Evolutionary conservation across 2,329 filamentous ascomycete species (phyloP), one percentile per base, ranked within the genome.

Genomic region (Colletotrichum siamense): DNA sequence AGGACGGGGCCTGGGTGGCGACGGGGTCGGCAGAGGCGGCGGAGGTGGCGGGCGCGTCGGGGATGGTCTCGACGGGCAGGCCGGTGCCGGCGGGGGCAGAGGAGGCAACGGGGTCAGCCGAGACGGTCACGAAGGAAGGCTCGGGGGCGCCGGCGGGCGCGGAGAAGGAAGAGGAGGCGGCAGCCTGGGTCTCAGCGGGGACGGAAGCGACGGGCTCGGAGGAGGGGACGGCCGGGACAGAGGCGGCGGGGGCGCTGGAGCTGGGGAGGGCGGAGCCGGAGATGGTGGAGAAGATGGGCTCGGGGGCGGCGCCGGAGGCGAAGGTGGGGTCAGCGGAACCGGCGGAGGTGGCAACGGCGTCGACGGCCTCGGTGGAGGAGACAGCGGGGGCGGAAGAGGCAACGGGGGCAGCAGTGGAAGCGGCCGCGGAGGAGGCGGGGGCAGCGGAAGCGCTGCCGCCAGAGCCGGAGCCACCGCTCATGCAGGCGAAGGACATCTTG

Each of bases 401-500:
- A 68, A 61, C 67, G 34, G 67, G 34, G 32, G 57, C 49, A 32
- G 59, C 24, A 16, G 75, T 13, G n/a, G 62, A 30, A 63, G 64
- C 67, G 44, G 67, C 36, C 30, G 68, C 24, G 57, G 67, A 66
- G 10, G 26, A 83, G 84, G 10, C 81, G 83, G 13, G 80, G 82
- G 4, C 82, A 81, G 62, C 79, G 81, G 62, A 79, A 32, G 59
- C 18, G 82, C 9, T 81, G 84, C 13, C 83, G 85, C 22, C 80
- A 83, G 65, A 89, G 89, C 83, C 89, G 2, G 61, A 89, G 26
- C 69, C 75, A 30, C 52, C 71, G 36, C 44, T 67, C 71, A 85
- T 81, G 77, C 90, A 92, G 66, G 90, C 90, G 80, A 91, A 91
- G 72, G 88, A 90, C 77, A 91, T 90, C 79, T 88, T 86, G 74